Evolutionary conservation across 768 basidiomycete species (phyloP).

Genomic region (Tephrocybe sp.): DNA sequence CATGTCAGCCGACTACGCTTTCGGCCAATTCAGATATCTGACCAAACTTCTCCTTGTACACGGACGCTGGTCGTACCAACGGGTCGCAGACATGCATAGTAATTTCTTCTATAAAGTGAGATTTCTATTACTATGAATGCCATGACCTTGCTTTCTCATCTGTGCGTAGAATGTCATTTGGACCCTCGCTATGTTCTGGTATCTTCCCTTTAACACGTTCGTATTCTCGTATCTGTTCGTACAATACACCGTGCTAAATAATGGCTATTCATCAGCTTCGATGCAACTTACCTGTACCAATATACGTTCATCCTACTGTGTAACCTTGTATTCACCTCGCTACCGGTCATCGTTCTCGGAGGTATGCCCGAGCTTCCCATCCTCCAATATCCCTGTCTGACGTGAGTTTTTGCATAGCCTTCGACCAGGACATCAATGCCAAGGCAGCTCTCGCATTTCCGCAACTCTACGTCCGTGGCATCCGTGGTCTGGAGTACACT

Average conservation of each 20-base stretch:
- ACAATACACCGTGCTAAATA: conserved; percentile 2
- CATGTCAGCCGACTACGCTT: conserved; percentile 98
- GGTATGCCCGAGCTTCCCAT: conserved; percentile 43
- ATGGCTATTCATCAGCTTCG: conserved; percentile 59
- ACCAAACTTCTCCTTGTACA: conserved; percentile 92
- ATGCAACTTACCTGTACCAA: conserved; percentile 92
- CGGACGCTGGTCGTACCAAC: conserved; percentile 96
- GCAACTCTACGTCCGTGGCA: conserved; percentile 93
- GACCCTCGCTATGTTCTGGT: conserved; percentile 96
- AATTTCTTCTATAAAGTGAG: conserved; percentile 98
- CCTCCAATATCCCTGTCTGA: conserved; percentile 10
- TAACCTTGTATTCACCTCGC: conserved; percentile 91
- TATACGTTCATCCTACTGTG: conserved; percentile 92
- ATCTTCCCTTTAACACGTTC: conserved; percentile 82
- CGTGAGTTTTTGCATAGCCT: conserved; percentile 47
- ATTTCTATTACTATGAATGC: conserved; percentile 2
- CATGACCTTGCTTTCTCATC: neutral
- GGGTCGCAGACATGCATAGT: conserved; percentile 94
- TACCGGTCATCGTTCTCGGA: conserved; percentile 90
- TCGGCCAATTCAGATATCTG: conserved; percentile 94
- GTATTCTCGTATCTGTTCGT: conserved; percentile 21
- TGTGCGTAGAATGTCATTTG: conserved; percentile 77
- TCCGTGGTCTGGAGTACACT: conserved; percentile 92
- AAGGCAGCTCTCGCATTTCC: conserved; percentile 90
- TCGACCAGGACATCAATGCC: conserved; percentile 94